These are phyloP conservation scores for Neofusicoccum sp. DNA, from an alignment of 2,329 filamentous ascomycete genomes.

Conservation along the genomic window DNA sequence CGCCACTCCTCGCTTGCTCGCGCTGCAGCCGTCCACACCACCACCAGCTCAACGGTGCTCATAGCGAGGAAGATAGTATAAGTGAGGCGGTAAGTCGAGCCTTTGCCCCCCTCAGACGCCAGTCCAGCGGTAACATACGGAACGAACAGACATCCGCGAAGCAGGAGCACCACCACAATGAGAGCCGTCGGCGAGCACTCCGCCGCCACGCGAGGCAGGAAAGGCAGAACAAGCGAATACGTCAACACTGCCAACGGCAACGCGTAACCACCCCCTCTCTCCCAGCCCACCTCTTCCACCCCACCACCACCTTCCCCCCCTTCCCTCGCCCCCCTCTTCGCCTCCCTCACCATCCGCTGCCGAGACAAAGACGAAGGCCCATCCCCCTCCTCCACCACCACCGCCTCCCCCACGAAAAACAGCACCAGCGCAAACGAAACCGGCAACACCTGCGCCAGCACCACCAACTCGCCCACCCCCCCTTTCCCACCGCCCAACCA, in stretches of 20 bases:
- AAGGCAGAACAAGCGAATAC: background rate
- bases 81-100: background rate
- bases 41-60: background rate
- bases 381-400: background rate
- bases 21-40: background rate
- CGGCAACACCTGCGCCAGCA: constrained; percentile 2
- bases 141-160: background rate
- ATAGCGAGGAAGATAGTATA: too few species aligned
- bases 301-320: background rate
- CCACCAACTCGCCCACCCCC: background rate
- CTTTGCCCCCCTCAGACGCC: background rate
- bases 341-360: background rate
- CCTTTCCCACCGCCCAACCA: background rate
- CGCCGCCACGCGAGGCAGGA: background rate
- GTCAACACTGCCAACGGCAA: background rate
- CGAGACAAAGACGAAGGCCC: background rate
- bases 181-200: background rate
- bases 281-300: background rate
- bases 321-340: background rate
- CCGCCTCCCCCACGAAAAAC: background rate
- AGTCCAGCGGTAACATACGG: background rate
- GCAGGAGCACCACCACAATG: background rate
- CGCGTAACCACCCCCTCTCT: background rate
- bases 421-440: background rate
- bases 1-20: background rate